Conservation (phyloP, 2,329 filamentous ascomycete species). For the Colletotrichum kahawae region DNA sequence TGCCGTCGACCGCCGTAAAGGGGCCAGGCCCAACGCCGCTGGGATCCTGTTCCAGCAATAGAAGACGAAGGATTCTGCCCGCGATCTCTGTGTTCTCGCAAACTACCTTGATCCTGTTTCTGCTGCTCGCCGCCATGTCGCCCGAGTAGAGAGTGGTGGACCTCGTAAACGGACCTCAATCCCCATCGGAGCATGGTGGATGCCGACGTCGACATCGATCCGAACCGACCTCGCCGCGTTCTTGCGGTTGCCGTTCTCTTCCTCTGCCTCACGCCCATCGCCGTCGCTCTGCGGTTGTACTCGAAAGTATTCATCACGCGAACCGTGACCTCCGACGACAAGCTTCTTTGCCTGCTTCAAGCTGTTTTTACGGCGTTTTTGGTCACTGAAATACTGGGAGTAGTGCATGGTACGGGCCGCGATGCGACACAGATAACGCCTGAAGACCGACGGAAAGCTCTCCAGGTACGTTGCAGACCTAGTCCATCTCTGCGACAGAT, state of each 20-base stretch:
- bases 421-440: slow-evolving; percentile 22
- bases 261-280: slow-evolving; percentile 34
- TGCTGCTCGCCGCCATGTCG: not conserved
- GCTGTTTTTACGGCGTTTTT: slow-evolving; percentile 27
- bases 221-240: slow-evolving; percentile 17
- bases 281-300: slow-evolving; percentile 30
- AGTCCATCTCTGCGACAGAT: not conserved
- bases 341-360: slow-evolving; percentile 31
- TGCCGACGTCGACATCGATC: not conserved
- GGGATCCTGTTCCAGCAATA: not conserved
- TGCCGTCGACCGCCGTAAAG: not conserved
- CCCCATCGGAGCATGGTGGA: slow-evolving; percentile 1
- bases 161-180: not conserved
- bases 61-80: not conserved
- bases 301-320: slow-evolving; percentile 34
- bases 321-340: slow-evolving; percentile 33
- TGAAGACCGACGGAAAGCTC: slow-evolving; percentile 26
- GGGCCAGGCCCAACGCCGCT: not conserved
- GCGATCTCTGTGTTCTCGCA: not conserved
- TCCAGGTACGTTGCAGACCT: slow-evolving; percentile 27
- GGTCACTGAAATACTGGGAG: slow-evolving; percentile 22
- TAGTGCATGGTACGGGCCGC: slow-evolving; percentile 28
- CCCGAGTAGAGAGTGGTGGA: not conserved
- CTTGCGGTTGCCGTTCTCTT: slow-evolving; percentile 31
- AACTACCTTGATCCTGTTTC: not conserved